A percentile compares a stretch with the other conserved stretches of the same genome.
phyloP scores from a whole-genome alignment of 148 eudicot genomes.

The Selenicereus undatus region DNA sequence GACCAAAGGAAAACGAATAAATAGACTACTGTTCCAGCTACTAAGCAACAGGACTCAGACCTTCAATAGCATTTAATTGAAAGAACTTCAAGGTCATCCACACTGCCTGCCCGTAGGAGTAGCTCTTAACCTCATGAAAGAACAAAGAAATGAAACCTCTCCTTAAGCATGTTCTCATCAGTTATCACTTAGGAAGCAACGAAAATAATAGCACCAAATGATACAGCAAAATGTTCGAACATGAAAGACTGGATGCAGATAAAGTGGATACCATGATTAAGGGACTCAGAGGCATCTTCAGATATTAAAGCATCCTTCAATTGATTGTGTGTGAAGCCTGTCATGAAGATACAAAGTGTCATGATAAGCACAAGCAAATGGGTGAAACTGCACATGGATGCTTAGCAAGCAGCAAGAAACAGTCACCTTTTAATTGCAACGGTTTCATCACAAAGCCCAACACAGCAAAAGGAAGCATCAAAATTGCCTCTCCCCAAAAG shows the following conservation, averaged over 20 bases:
- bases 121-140: background rate
- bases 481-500: conserved; percentile 61
- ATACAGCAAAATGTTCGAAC: background rate
- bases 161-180: background rate
- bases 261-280: conserved; percentile 7
- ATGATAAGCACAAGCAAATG: conserved; percentile 10
- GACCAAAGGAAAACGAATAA: background rate
- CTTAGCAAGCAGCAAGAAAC: conserved; percentile 6
- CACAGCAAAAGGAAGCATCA: conserved; percentile 85
- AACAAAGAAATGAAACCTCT: background rate
- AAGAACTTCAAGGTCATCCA: background rate
- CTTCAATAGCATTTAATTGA: background rate
- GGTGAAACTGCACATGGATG: background rate
- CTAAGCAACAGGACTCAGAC: background rate
- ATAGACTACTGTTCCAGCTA: background rate
- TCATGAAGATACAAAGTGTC: background rate
- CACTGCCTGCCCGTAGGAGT: background rate
- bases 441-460: conserved; percentile 88
- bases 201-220: conserved; percentile 6
- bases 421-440: conserved; percentile 69
- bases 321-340: conserved; percentile 19
- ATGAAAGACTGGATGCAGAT: background rate
- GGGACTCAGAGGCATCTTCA: conserved; percentile 5
- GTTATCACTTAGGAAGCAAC: background rate
- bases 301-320: conserved; percentile 1